phyloP scores from a whole-genome alignment of 805 yeast genomes.

The Candida maris region DNA sequence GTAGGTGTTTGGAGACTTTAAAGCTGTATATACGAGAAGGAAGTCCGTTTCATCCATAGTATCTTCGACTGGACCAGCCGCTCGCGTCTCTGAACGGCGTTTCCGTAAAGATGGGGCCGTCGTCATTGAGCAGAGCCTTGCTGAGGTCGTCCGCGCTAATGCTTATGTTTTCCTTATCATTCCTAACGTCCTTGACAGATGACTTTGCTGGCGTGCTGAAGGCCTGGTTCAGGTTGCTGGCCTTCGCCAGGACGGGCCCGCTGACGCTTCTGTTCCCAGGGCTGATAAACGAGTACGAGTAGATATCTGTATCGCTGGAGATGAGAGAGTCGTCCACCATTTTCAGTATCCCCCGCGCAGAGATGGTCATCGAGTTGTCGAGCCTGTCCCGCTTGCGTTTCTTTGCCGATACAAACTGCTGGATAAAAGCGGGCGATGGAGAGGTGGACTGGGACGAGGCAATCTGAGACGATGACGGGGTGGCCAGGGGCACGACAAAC shows the following conservation, averaged over 20 bases:
- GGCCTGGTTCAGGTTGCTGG: constrained; percentile 7
- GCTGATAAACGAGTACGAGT: constrained; percentile 19
- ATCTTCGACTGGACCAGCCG: constrained; percentile 3
- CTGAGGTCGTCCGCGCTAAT: constrained; percentile 31
- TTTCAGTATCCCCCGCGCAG: constrained; percentile 34
- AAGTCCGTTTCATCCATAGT: too few relatives aligned
- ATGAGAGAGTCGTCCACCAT: constrained; percentile 39
- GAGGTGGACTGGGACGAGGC: constrained; percentile 5
- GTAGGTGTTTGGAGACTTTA: background rate
- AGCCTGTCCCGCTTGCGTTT: constrained; percentile 28
- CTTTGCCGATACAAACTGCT: constrained; percentile 12
- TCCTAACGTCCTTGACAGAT: constrained; percentile 1
- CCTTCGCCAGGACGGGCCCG: background rate
- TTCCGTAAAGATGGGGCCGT: constrained; percentile 6
- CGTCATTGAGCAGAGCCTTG: constrained; percentile 23
- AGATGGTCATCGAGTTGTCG: constrained; percentile 35
- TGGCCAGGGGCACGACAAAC: background rate
- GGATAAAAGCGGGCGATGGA: constrained; percentile 15
- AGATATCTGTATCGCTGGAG: constrained; percentile 33
- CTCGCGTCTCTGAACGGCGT: constrained; percentile 3
- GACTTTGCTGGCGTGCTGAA: constrained; percentile 1
- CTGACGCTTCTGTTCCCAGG: constrained; percentile 1
- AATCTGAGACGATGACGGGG: constrained; percentile 3
- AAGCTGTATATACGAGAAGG: too few relatives aligned
- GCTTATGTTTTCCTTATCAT: constrained; percentile 15